Percentiles rank a stretch among this genome's conserved stretches.
phyloP scores from a whole-genome alignment of 202 grass and related monocot genomes.

The Dendrocalamus latiflorus region DNA sequence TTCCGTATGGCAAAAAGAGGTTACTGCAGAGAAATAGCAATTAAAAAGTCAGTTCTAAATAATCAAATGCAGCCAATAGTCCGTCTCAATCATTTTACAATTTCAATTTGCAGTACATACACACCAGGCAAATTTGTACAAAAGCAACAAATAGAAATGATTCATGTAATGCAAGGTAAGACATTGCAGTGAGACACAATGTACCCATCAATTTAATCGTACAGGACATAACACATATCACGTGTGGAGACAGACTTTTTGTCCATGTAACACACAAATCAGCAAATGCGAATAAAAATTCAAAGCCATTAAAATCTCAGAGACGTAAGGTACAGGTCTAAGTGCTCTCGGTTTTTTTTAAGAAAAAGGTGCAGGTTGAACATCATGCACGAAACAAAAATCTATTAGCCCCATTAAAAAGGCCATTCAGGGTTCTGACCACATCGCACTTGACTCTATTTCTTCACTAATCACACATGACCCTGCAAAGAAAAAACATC shows the following conservation, averaged over 20 bases:
- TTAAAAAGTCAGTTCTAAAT: background rate
- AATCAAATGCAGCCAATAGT: conserved; percentile 2
- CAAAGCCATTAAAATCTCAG: no score
- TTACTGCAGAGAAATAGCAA: no score
- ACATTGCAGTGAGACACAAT: background rate
- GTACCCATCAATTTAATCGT: background rate
- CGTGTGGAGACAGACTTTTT: background rate
- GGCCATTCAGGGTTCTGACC: no score
- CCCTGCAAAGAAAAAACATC: background rate
- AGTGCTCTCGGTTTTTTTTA: no score
- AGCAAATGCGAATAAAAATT: no score
- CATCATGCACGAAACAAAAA: no score
- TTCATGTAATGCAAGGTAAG: background rate
- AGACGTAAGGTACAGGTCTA: no score
- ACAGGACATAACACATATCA: background rate
- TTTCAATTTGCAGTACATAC: background rate
- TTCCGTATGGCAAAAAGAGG: no score
- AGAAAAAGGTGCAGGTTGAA: no score
- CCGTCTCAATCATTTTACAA: background rate
- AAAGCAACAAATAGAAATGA: background rate
- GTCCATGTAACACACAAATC: no score
- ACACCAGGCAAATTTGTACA: background rate
- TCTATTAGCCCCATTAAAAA: no score
- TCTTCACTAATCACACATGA: background rate
- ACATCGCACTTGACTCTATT: background rate